Evolutionary conservation across 352 stramenopile genomes (phyloP).

Genomic region (Phytophthora constricta): DNA sequence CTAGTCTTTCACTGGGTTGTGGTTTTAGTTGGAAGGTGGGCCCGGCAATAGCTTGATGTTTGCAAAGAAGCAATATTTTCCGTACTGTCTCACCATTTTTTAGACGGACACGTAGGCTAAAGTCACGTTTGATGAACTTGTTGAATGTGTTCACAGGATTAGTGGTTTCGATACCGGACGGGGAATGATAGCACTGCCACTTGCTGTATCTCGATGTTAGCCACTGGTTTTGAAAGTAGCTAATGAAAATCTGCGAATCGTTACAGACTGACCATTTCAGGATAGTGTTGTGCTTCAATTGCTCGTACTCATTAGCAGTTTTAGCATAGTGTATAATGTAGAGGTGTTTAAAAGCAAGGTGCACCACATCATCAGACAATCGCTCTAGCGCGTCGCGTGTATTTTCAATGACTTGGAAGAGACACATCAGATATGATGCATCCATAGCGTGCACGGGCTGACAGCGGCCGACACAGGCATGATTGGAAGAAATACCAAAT

Average conservation of each 20-base stretch:
- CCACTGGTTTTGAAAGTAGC: background rate
- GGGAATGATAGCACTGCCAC: background rate
- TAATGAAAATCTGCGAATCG: background rate
- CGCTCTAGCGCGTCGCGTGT: background rate
- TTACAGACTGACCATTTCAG: no score
- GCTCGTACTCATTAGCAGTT: background rate
- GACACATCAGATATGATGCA: background rate
- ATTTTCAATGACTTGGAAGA: background rate
- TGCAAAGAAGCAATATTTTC: background rate
- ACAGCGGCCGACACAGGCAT: background rate
- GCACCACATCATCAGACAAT: background rate
- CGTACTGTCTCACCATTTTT: background rate
- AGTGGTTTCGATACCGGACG: background rate
- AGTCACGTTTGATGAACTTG: background rate
- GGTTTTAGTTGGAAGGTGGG: no score
- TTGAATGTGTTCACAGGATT: background rate
- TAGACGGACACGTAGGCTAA: background rate
- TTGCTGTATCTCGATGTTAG: background rate
- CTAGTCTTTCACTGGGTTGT: no score
- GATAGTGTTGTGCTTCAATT: background rate
- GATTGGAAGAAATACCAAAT: background rate
- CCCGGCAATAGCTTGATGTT: background rate
- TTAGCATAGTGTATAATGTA: background rate
- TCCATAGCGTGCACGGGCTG: background rate
- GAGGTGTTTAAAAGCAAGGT: background rate